Percentiles rank a stretch among this genome's conserved stretches.
Conservation (phyloP, 2,329 filamentous ascomycete genomes). For the Cladosporium cucumerinum region DNA sequence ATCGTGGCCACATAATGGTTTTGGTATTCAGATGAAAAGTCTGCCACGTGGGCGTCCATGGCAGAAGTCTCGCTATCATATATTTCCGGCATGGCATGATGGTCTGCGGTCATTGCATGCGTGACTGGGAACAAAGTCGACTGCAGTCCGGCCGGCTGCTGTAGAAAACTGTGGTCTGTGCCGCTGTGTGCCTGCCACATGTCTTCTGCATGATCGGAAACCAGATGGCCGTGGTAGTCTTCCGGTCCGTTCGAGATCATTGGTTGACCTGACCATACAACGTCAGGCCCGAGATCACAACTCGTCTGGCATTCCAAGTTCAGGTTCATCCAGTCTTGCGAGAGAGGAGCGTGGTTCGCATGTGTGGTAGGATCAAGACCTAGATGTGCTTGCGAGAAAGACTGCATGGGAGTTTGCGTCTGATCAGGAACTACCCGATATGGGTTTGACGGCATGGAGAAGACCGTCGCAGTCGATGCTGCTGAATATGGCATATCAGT, state of each 20-base stretch:
- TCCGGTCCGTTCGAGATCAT: background rate
- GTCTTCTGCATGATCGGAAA: background rate
- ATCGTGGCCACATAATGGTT: background rate
- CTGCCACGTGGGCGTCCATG: background rate
- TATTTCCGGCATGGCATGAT: background rate
- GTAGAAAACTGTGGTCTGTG: background rate
- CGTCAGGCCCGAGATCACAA: background rate
- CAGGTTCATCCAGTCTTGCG: slow-evolving; percentile 1
- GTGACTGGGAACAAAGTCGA: slow-evolving; percentile 5
- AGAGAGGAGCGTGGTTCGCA: background rate
- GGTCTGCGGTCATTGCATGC: background rate
- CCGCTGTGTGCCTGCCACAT: background rate
- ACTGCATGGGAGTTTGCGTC: background rate
- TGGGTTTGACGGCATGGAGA: slow-evolving; percentile 28
- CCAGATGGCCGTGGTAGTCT: background rate
- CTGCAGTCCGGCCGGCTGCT: slow-evolving; percentile 5
- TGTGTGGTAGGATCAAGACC: background rate
- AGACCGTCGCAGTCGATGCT: slow-evolving; percentile 21
- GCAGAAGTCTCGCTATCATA: background rate
- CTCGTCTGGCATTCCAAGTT: background rate
- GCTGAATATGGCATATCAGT: slow-evolving; percentile 25
- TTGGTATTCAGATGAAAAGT: background rate
- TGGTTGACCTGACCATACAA: background rate
- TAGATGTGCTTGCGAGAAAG: background rate
- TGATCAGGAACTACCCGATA: slow-evolving; percentile 18